Conservation (phyloP, 495 filamentous ascomycete genomes). For the Aspergillus baeticus region DNA sequence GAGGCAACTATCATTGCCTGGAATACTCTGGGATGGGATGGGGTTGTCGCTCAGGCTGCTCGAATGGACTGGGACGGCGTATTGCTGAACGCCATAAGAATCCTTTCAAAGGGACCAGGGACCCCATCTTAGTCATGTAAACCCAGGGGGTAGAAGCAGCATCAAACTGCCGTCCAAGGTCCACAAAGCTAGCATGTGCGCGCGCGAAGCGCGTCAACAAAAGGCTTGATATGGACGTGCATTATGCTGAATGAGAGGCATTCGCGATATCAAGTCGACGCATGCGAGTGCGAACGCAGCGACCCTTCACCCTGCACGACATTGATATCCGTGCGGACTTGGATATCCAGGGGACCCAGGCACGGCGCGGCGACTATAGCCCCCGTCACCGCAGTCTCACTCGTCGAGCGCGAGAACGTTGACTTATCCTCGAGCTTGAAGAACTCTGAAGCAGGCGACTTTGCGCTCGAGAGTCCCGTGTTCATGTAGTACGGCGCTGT, state of each 20-base stretch:
- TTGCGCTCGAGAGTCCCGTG: slow-evolving; percentile 26
- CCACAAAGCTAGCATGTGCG: too few species aligned
- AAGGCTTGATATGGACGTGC: not conserved
- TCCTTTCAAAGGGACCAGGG: too few species aligned
- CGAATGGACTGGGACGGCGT: too few species aligned
- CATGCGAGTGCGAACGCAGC: not conserved
- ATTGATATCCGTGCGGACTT: slow-evolving; percentile 27
- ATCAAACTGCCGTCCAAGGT: too few species aligned
- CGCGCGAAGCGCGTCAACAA: too few species aligned
- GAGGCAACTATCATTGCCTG: too few species aligned
- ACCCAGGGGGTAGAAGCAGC: too few species aligned
- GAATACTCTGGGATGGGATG: too few species aligned
- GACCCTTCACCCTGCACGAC: slow-evolving; percentile 14
- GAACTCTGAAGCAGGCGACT: slow-evolving; percentile 30
- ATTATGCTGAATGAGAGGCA: not conserved
- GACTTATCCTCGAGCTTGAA: slow-evolving; percentile 31
- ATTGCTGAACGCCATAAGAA: too few species aligned
- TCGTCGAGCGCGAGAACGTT: slow-evolving; percentile 10
- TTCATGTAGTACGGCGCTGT: slow-evolving; percentile 30
- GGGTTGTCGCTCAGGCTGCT: too few species aligned
- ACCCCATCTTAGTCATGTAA: too few species aligned
- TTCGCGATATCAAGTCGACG: not conserved
- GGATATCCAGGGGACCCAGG: slow-evolving; percentile 26
- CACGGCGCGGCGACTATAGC: not conserved
- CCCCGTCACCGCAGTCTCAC: not conserved